Evolutionary conservation across 2,329 filamentous ascomycete genomes (phyloP), one percentile per base, ranked within the genome.

Genomic region (Plectosphaerella cucumerina): DNA sequence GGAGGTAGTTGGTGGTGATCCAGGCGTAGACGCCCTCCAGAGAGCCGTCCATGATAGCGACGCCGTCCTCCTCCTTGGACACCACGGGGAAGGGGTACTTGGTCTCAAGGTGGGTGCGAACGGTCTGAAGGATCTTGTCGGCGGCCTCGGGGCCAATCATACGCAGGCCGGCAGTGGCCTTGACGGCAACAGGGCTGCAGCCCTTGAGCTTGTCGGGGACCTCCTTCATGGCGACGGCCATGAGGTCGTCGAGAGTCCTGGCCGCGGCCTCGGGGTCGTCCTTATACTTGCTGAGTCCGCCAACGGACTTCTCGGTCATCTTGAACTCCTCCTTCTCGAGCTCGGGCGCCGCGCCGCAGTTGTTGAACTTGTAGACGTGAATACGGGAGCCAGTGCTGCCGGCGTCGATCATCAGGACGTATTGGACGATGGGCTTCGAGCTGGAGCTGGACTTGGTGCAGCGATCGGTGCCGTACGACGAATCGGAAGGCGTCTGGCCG

Each of bases 361-460:
- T 97, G 79, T 97, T 97, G 82, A 97, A 99, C 67, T 91, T 89
- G 80, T 97, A 99, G 53, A 97, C 91, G 75, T 99, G 95, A 66
- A 99, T 97, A 61, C 94, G 88, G 54, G 94, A 97, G 54, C 94
- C 94, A 50, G 94, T 97, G 76, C 92, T 97, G 61, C 94, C 94
- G 45, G 94, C 94, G 71, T 99, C 94, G 64, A 99, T 90, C 94
- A 99, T 99, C 64, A 97, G 82, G 55, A 94, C 95, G 74, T 97
- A 99, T 68, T 99, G 94, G 55, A 97, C 86, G 59, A 99, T 83
- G 47, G 94, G 93, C 75, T 97, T 97, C 58, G 90, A 87, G 63
- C 88, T 85, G 61, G 90, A 90, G 73, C 81, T 86, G 41, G 94
- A 90, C 66, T 86, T 89, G 53, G 85, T 84, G 79, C 94, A 99